Evolutionary conservation across 345 rosid genomes (phyloP), one percentile per base, ranked within the genome.

Genomic region (Rhodomyrtus tomentosa): DNA sequence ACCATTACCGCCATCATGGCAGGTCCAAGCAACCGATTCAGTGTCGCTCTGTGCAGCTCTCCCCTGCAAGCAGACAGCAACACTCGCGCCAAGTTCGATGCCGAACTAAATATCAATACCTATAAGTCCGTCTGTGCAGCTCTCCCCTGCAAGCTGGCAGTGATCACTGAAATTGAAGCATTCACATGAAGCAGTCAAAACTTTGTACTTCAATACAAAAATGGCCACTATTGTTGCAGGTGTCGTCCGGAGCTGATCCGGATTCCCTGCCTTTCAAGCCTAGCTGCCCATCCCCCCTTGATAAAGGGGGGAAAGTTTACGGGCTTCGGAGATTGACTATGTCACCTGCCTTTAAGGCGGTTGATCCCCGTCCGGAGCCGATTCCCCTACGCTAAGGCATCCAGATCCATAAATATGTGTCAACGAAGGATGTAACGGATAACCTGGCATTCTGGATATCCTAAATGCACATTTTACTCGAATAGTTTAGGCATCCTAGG

Each of bases 401-500:
- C 24, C 24, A 16, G 40, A 29, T 38, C 32, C 42, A 62, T 32
- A 29, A 62, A 62, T 62, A 62, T 29, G 16, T 16, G 18, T 15
- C 7, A 16, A 29, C 29, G 15, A 29, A 29, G 29, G 40, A 82
- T 49, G 36, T 3, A 29, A 68, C 25, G 3, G 56, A 73, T 82
- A 21, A 93, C 98, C 95, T 95, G 99, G 85, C 98, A 94, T 87
- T 96, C 98, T 4, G 95, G 97, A 91, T 96, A 98, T 82, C 99
- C 99, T 90, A 95, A 94, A 52, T 96, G 96, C 58, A 96, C 99
- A 88, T 95, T 95, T 91, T 91, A 95, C 92, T 94, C 99, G 27
- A 95, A 95, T 62, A 96, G 91, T 90, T 96, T 96, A 50, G 98
- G 98, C 55, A 93, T 92, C 84, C 98, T 93, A n/a, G 99, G 89